Percentiles rank a stretch among this genome's conserved stretches.
phyloP scores from a whole-genome alignment of 2,329 filamentous ascomycete species.

The Claviceps pazoutovae region DNA sequence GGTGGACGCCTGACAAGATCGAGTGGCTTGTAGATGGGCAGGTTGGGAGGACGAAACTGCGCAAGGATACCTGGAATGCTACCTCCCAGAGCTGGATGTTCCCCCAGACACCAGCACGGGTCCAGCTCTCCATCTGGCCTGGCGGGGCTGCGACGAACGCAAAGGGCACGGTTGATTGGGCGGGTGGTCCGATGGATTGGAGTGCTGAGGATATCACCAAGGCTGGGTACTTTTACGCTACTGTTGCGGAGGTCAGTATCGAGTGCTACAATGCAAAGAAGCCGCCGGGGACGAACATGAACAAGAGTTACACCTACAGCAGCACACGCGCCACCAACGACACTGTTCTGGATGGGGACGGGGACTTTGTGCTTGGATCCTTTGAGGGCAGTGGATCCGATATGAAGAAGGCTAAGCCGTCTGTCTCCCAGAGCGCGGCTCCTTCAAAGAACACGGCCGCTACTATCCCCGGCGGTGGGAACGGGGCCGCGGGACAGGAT shows the following conservation, averaged over 20 bases:
- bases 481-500: slow-evolving; percentile 12
- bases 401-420: slow-evolving; percentile 36
- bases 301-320: slow-evolving; percentile 64
- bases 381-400: slow-evolving; percentile 71
- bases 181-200: slow-evolving; percentile 85
- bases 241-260: slow-evolving; percentile 63
- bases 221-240: slow-evolving; percentile 79
- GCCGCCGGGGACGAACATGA: slow-evolving; percentile 52
- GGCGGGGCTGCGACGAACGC: slow-evolving; percentile 69
- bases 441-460: slow-evolving; percentile 12
- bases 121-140: slow-evolving; percentile 94
- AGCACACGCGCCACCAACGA: slow-evolving; percentile 53
- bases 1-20: slow-evolving; percentile 79
- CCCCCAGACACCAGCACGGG: slow-evolving; percentile 80
- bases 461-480: slow-evolving; percentile 18
- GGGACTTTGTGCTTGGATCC: slow-evolving; percentile 62
- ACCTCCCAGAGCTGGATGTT: slow-evolving; percentile 71
- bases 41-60: slow-evolving; percentile 58
- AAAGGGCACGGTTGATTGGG: slow-evolving; percentile 78
- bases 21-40: slow-evolving; percentile 80
- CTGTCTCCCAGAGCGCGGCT: slow-evolving; percentile 8
- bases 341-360: slow-evolving; percentile 62
- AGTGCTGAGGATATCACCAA: slow-evolving; percentile 59
- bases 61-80: slow-evolving; percentile 71
- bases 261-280: slow-evolving; percentile 61